phyloP scores from a whole-genome alignment of 1,139 yeast genomes.

The Hansenula lynferdii region DNA sequence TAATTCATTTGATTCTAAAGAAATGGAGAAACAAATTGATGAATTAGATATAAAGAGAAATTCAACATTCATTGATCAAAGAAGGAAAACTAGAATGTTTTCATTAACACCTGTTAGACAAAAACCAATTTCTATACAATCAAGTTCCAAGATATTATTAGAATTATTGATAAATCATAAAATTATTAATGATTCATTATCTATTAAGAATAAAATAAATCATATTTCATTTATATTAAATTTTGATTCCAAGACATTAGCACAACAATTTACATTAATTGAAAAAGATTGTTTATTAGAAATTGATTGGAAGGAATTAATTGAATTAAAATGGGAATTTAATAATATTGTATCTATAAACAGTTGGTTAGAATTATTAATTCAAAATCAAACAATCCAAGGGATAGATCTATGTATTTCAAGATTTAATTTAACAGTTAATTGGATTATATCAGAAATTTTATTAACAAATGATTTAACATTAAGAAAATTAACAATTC shows the following conservation, averaged over 20 bases:
- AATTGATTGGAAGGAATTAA: conserved; percentile 87
- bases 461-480: conserved; percentile 56
- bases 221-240: conserved; percentile 82
- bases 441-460: conserved; percentile 91
- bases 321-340: conserved; percentile 68
- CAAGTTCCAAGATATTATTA: conserved; percentile 19
- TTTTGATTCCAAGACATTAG: conserved; percentile 59
- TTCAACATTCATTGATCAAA: conserved; percentile 30
- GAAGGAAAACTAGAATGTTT: conserved; percentile 29
- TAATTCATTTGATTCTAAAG: conserved; percentile 14
- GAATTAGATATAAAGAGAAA: conserved; percentile 25
- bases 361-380: conserved; percentile 80
- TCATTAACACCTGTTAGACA: conserved; percentile 21
- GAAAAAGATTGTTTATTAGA: conserved; percentile 82
- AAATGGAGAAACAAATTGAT: conserved; percentile 26
- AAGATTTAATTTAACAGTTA: conserved; percentile 82
- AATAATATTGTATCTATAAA: conserved; percentile 64
- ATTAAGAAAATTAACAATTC: conserved; percentile 62
- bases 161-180: conserved; percentile 19
- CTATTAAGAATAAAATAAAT: conserved; percentile 22
- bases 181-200: conserved; percentile 16
- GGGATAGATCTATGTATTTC: conserved; percentile 86
- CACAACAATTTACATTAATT: conserved; percentile 78
- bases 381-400: conserved; percentile 52
- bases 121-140: conserved; percentile 15